Percentiles rank a stretch among this genome's conserved stretches.
Evolutionary conservation across 1,284 basidiomycete species (phyloP).

Genomic region (Anthracocystis walkeri): DNA sequence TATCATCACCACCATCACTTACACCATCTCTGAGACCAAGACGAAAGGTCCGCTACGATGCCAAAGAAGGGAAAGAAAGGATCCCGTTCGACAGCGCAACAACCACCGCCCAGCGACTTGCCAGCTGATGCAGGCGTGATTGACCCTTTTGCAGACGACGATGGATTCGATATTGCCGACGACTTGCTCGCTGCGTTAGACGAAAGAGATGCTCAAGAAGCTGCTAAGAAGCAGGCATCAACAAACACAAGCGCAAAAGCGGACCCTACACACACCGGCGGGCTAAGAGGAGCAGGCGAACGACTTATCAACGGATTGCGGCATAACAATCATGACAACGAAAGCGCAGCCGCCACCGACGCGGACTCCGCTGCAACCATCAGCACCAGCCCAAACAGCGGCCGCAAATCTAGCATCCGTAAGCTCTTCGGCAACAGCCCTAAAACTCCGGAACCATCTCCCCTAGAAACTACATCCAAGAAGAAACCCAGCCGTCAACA

Average conservation of each 20-base stretch:
- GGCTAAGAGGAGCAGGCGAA: conserved; percentile 47
- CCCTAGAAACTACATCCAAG: conserved; percentile 15
- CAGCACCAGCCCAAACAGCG: conserved; percentile 15
- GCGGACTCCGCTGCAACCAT: conserved; percentile 8
- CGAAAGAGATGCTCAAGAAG: conserved; percentile 48
- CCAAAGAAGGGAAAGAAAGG: conserved; percentile 48
- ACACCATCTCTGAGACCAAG: neutral
- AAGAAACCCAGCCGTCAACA: conserved; percentile 53
- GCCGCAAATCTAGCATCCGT: conserved; percentile 28
- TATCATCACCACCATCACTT: neutral
- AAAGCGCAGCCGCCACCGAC: neutral
- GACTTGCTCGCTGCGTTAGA: conserved; percentile 59
- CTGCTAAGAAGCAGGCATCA: conserved; percentile 1
- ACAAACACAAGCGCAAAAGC: conserved; percentile 15
- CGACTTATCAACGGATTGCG: conserved; percentile 42
- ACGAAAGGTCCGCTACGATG: conserved; percentile 11
- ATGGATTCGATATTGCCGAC: conserved; percentile 58
- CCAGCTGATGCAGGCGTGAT: conserved; percentile 14
- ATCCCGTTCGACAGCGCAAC: conserved; percentile 17
- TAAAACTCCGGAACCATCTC: conserved; percentile 21
- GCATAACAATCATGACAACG: conserved; percentile 13
- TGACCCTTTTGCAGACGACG: conserved; percentile 43
- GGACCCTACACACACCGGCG: conserved; percentile 15
- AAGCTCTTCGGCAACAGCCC: conserved; percentile 43
- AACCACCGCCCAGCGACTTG: conserved; percentile 15